Evolutionary conservation across 768 basidiomycete species (phyloP).

Genomic region (Trametes punicea): DNA sequence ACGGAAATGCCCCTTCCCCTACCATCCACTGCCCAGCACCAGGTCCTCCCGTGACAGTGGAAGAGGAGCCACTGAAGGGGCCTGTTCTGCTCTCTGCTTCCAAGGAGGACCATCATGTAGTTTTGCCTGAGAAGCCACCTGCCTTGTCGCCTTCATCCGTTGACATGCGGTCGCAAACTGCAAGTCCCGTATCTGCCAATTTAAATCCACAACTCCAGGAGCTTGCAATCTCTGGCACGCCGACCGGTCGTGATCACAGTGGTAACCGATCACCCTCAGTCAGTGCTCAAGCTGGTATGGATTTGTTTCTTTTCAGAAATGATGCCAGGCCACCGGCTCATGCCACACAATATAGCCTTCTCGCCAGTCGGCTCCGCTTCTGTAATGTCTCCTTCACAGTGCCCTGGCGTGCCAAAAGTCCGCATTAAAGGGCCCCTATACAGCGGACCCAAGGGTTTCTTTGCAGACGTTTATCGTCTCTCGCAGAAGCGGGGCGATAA

Average conservation of each 20-base stretch:
- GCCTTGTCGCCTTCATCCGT: neutral
- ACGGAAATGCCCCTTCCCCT: no score
- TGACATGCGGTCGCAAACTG: neutral
- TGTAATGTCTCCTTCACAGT: neutral
- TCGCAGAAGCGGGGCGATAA: neutral
- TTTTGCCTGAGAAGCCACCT: no score
- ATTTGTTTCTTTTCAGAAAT: neutral
- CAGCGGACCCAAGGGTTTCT: constrained; percentile 9
- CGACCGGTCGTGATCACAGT: neutral
- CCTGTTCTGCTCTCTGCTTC: neutral
- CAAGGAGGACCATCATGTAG: neutral
- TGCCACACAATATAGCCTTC: neutral
- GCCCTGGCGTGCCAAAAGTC: neutral
- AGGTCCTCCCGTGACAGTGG: no score
- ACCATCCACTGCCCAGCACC: no score
- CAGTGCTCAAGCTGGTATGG: neutral
- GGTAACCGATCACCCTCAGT: neutral
- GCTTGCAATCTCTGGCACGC: neutral
- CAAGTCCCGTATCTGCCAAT: constrained; percentile 6
- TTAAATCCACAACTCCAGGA: constrained; percentile 7
- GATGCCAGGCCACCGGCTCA: no score
- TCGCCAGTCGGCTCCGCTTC: neutral
- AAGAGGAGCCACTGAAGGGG: no score
- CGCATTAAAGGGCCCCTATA: constrained; percentile 1
- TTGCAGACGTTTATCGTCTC: neutral